Evolutionary conservation across 2,329 filamentous ascomycete species (phyloP).

Genomic region (Aureobasidium sp.): DNA sequence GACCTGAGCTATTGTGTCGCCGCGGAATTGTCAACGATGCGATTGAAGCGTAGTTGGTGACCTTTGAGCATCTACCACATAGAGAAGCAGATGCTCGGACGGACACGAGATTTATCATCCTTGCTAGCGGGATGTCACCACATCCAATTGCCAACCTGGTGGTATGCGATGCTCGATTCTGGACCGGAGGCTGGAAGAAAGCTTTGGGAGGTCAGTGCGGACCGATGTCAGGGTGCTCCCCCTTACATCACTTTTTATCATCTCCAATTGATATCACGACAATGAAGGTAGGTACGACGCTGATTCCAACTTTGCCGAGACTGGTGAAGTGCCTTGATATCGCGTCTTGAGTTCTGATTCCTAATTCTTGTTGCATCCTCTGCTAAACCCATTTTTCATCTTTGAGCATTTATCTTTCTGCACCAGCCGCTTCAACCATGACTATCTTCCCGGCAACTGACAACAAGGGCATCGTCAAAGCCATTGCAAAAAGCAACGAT

Average conservation of each 20-base stretch:
- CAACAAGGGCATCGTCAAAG: conserved; percentile 16
- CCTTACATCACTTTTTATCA: not conserved
- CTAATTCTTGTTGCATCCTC: too few species aligned
- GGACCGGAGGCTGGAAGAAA: not conserved
- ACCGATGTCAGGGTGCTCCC: not conserved
- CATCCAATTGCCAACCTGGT: not conserved
- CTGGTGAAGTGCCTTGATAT: not conserved
- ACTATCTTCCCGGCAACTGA: conserved; percentile 5
- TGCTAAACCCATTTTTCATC: not conserved
- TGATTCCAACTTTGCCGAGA: too few species aligned
- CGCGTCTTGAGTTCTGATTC: too few species aligned
- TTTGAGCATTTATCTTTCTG: not conserved
- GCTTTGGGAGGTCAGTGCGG: not conserved
- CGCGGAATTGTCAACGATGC: not conserved
- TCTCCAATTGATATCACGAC: not conserved
- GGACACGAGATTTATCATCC: not conserved
- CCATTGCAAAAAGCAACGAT: conserved; percentile 36
- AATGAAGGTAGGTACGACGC: not conserved
- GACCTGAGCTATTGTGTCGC: conserved; percentile 11
- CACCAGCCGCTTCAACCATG: not conserved
- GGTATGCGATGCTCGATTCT: not conserved
- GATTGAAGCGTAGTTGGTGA: not conserved
- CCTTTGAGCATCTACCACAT: not conserved
- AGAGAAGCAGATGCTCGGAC: not conserved
- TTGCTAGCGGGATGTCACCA: not conserved